These are phyloP conservation scores for Acarospora socialis DNA, from an alignment of 2,329 filamentous ascomycete species.

Conservation along the genomic window DNA sequence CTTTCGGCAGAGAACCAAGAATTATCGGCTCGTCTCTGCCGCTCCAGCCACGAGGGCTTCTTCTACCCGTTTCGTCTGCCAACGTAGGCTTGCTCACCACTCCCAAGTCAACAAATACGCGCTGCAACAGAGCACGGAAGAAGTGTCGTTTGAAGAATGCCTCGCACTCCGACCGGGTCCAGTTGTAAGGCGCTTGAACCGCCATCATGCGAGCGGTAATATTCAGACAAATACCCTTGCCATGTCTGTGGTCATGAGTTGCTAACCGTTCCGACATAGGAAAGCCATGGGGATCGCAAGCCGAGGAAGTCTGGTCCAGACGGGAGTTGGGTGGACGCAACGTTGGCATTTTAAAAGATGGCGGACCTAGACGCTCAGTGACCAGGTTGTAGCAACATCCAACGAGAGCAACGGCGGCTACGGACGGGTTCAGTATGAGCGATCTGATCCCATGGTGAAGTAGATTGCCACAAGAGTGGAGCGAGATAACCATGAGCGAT, in stretches of 20 bases:
- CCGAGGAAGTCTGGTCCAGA: constrained; percentile 50
- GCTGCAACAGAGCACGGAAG: constrained; percentile 79
- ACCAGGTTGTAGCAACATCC: constrained; percentile 97
- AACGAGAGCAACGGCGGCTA: constrained; percentile 84
- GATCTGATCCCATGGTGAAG: constrained; percentile 86
- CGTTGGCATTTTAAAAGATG: constrained; percentile 70
- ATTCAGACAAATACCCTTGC: constrained; percentile 63
- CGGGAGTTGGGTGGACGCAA: constrained; percentile 62
- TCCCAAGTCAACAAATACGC: constrained; percentile 75
- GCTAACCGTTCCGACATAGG: constrained; percentile 69
- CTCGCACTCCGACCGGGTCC: constrained; percentile 67
- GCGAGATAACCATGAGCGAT: constrained; percentile 72
- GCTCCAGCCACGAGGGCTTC: constrained; percentile 14
- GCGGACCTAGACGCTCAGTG: constrained; percentile 75
- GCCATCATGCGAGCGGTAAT: constrained; percentile 98
- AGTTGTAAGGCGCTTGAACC: constrained; percentile 87
- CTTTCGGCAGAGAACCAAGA: constrained; percentile 70
- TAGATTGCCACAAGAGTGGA: constrained; percentile 96
- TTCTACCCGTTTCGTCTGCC: constrained; percentile 15
- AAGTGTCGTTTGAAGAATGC: constrained; percentile 87
- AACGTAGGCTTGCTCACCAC: constrained; percentile 48
- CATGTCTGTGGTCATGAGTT: constrained; percentile 37
- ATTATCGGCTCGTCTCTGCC: constrained; percentile 38
- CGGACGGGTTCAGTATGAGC: constrained; percentile 66
- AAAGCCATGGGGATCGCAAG: constrained; percentile 81